Conservation (phyloP, 2,329 filamentous ascomycete genomes). For the Nigrospora sphaerica region DNA sequence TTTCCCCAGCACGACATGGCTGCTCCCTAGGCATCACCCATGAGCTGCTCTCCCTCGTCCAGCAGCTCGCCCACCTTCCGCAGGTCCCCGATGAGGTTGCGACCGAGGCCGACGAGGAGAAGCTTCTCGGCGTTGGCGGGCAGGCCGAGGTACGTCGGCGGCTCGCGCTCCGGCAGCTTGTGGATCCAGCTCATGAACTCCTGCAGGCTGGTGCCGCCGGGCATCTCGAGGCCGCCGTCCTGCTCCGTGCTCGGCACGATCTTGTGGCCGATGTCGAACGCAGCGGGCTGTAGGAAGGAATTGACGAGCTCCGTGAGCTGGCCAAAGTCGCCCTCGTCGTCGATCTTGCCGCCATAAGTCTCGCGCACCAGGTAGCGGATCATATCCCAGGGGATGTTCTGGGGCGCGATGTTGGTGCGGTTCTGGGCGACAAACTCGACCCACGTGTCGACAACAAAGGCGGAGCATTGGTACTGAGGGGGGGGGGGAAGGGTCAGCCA, state of each 20-base stretch:
- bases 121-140: conserved; percentile 96
- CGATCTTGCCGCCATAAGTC: conserved; percentile 97
- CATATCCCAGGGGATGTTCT: conserved; percentile 95
- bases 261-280: conserved; percentile 89
- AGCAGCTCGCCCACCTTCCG: conserved; percentile 79
- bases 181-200: conserved; percentile 93
- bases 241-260: conserved; percentile 60
- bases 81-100: conserved; percentile 76
- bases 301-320: conserved; percentile 68
- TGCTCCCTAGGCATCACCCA: conserved; percentile 50
- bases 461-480: conserved; percentile 85
- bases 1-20: not conserved
- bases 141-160: conserved; percentile 87
- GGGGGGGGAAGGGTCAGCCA: conserved; percentile 11
- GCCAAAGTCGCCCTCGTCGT: conserved; percentile 78
- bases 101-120: conserved; percentile 79
- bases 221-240: conserved; percentile 63
- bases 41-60: conserved; percentile 89
- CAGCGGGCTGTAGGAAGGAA: conserved; percentile 73
- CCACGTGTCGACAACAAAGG: conserved; percentile 94
- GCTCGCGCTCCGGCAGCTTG: conserved; percentile 85
- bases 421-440: conserved; percentile 74
- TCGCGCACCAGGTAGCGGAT: conserved; percentile 84
- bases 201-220: conserved; percentile 70
- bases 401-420: conserved; percentile 85